phyloP scores from a whole-genome alignment of 2,329 filamentous ascomycete genomes.

The Hymenotorrendiella dingleyae region DNA sequence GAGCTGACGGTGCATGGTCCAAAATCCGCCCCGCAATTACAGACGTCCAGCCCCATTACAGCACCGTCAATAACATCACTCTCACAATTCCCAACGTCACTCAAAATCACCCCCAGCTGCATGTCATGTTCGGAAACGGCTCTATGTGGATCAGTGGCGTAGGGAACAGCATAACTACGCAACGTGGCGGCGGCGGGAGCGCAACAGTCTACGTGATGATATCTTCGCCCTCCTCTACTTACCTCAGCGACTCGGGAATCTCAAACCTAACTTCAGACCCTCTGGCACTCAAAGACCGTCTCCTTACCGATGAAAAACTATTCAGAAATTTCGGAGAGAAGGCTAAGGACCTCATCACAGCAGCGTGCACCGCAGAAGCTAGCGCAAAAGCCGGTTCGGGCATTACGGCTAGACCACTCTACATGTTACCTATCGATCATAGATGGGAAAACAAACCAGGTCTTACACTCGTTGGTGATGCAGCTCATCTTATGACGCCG shows the following conservation, averaged over 20 bases:
- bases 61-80: slow-evolving; percentile 23
- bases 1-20: slow-evolving; percentile 38
- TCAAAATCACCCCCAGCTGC: slow-evolving; percentile 28
- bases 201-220: neutral
- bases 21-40: slow-evolving; percentile 32
- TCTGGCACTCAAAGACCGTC: slow-evolving; percentile 29
- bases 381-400: slow-evolving; percentile 6
- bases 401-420: slow-evolving; percentile 21
- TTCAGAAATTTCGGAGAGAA: slow-evolving; percentile 16
- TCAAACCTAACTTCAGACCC: slow-evolving; percentile 30
- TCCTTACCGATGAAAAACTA: slow-evolving; percentile 20
- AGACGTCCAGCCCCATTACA: slow-evolving; percentile 33
- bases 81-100: slow-evolving; percentile 29
- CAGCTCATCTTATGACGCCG: slow-evolving; percentile 43
- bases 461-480: slow-evolving; percentile 44
- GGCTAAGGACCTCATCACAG: slow-evolving; percentile 15
- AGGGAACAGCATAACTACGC: neutral
- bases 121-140: neutral
- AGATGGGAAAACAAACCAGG: slow-evolving; percentile 26
- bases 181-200: neutral
- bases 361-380: slow-evolving; percentile 11
- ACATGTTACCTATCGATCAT: slow-evolving; percentile 10
- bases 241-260: slow-evolving; percentile 15
- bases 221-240: neutral
- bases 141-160: neutral